These are phyloP conservation scores for Onygenales sp. DNA, from an alignment of 2,329 filamentous ascomycete species.

Conservation along the genomic window DNA sequence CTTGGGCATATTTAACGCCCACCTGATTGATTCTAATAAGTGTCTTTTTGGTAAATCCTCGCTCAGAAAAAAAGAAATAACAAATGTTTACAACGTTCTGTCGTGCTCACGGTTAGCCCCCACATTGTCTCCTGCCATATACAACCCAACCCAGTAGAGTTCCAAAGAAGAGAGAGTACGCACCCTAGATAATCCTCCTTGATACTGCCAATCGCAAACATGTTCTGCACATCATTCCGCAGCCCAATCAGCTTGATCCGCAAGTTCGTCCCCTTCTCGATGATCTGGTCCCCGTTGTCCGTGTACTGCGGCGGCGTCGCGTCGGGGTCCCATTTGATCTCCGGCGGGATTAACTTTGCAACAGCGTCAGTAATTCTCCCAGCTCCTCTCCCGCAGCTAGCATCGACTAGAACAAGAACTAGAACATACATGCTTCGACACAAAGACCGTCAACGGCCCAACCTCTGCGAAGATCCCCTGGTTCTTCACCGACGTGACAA, in stretches of 20 bases:
- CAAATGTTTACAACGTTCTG: no score
- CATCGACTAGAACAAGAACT: slow-evolving; percentile 3
- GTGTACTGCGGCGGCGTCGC: slow-evolving; percentile 95
- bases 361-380: slow-evolving; percentile 3
- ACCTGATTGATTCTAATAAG: no score
- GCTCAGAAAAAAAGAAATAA: no score
- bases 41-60: no score
- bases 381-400: neutral
- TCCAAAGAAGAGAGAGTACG: slow-evolving; percentile 9
- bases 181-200: slow-evolving; percentile 58
- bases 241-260: slow-evolving; percentile 92
- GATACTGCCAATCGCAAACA: slow-evolving; percentile 96
- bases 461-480: slow-evolving; percentile 64
- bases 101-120: no score
- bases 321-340: slow-evolving; percentile 91
- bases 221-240: slow-evolving; percentile 83
- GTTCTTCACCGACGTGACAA: slow-evolving; percentile 82
- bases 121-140: no score
- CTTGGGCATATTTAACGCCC: no score
- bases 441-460: slow-evolving; percentile 40
- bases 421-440: slow-evolving; percentile 58
- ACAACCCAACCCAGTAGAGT: no score
- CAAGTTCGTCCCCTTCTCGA: slow-evolving; percentile 88
- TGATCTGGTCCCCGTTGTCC: slow-evolving; percentile 86
- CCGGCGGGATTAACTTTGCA: slow-evolving; percentile 71